phyloP scores from a whole-genome alignment of 306 rosid species.

The Lathyrus tuberosus region DNA sequence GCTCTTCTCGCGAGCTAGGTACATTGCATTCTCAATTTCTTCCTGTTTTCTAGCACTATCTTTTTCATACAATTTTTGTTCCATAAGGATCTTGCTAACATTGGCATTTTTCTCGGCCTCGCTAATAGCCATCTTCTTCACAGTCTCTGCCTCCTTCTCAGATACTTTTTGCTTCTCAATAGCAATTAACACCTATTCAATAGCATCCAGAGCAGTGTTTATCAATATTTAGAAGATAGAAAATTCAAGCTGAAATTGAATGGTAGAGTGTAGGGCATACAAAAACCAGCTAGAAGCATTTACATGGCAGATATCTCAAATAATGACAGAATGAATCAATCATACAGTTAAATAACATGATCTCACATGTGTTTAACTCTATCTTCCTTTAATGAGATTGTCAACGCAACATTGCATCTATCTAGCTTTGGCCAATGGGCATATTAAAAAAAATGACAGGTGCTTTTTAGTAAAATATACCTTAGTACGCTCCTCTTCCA shows the following conservation, averaged over 20 bases:
- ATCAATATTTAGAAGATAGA: conserved; percentile 24
- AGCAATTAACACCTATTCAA: conserved; percentile 79
- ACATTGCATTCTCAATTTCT: conserved; percentile 84
- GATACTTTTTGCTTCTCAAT: conserved; percentile 76
- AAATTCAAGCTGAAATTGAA: conserved; percentile 10
- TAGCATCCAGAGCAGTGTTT: conserved; percentile 34
- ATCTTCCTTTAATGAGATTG: conserved; percentile 27
- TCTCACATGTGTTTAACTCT: conserved; percentile 11
- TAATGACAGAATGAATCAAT: conserved; percentile 10
- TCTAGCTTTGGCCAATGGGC: conserved; percentile 8
- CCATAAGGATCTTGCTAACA: conserved; percentile 92
- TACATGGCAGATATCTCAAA: background rate
- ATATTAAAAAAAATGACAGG: conserved; percentile 30
- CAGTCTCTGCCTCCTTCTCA: conserved; percentile 88
- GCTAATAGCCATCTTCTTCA: conserved; percentile 89
- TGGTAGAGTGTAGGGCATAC: background rate
- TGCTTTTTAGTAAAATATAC: conserved; percentile 43
- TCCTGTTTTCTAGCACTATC: conserved; percentile 71
- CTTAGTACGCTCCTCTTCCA: conserved; percentile 98
- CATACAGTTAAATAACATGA: background rate
- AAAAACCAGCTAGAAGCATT: conserved; percentile 29
- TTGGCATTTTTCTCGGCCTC: conserved; percentile 95
- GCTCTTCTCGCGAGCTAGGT: conserved; percentile 73
- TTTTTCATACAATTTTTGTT: conserved; percentile 75
- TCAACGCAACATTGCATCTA: background rate